These are phyloP conservation scores for Cephalotrichum gorgonifer DNA, from an alignment of 2,329 filamentous ascomycete genomes.

Conservation along the genomic window DNA sequence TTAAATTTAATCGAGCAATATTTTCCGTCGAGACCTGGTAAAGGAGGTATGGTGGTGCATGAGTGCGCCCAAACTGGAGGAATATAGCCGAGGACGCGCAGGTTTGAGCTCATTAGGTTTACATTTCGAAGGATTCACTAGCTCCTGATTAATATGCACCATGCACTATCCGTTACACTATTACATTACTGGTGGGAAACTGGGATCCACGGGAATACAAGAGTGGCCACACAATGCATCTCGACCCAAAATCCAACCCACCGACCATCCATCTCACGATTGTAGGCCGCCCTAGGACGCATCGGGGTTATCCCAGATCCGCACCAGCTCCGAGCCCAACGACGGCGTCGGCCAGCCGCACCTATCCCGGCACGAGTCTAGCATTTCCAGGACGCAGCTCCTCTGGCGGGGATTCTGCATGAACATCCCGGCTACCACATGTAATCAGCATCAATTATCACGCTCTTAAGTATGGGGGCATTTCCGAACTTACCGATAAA, in stretches of 20 bases:
- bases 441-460: background rate
- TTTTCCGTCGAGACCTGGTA: too few relatives aligned
- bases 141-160: too few relatives aligned
- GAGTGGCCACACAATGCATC: too few relatives aligned
- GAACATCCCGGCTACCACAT: background rate
- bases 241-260: background rate
- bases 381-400: slow-evolving; percentile 10
- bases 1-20: too few relatives aligned
- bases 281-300: slow-evolving; percentile 4
- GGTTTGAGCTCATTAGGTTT: too few relatives aligned
- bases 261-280: slow-evolving; percentile 2
- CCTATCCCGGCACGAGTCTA: slow-evolving; percentile 11
- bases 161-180: too few relatives aligned
- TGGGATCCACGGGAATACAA: too few relatives aligned
- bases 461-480: background rate
- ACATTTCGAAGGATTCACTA: too few relatives aligned
- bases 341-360: slow-evolving; percentile 14
- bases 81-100: too few relatives aligned
- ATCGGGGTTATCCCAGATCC: slow-evolving; percentile 11
- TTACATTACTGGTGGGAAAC: too few relatives aligned
- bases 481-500: slow-evolving; percentile 9
- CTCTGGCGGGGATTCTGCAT: slow-evolving; percentile 8
- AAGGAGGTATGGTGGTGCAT: too few relatives aligned
- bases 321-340: slow-evolving; percentile 10
- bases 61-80: too few relatives aligned